These are phyloP conservation scores for Tripidium arundinaceum DNA, from an alignment of 202 grass and related monocot genomes.

Conservation along the genomic window DNA sequence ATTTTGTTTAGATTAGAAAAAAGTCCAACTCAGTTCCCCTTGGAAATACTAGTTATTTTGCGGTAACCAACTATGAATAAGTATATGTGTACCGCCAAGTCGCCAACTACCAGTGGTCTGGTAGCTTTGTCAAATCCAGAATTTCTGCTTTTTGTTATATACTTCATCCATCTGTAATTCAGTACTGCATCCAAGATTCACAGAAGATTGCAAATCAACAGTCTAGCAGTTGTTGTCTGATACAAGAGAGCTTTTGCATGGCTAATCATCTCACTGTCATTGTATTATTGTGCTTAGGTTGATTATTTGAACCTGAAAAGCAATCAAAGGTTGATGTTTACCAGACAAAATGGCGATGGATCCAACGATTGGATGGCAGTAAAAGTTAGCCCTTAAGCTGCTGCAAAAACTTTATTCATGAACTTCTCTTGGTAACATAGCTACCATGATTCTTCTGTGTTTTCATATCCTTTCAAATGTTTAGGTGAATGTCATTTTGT, in stretches of 20 bases:
- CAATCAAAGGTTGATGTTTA: constrained; percentile 74
- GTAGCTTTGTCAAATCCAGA: neutral
- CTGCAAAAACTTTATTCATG: neutral
- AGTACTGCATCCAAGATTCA: neutral
- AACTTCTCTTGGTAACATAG: constrained; percentile 10
- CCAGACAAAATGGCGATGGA: constrained; percentile 34
- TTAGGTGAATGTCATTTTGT: neutral
- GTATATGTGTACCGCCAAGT: neutral
- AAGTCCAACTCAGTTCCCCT: neutral
- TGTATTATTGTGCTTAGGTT: constrained; percentile 36
- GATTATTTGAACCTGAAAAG: constrained; percentile 88
- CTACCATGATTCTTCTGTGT: neutral
- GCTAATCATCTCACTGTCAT: neutral
- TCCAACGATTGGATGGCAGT: constrained; percentile 48
- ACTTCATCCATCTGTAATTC: neutral
- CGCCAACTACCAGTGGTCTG: neutral
- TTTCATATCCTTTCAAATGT: neutral
- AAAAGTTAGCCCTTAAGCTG: constrained; percentile 50
- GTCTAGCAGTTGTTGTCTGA: neutral
- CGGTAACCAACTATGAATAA: neutral
- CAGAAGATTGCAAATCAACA: neutral
- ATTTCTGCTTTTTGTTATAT: neutral
- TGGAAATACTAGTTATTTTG: neutral
- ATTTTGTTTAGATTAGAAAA: neutral
- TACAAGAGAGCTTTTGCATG: neutral